Conservation (phyloP, 345 rosid species). For the Eucalyptus cladocalyx region DNA sequence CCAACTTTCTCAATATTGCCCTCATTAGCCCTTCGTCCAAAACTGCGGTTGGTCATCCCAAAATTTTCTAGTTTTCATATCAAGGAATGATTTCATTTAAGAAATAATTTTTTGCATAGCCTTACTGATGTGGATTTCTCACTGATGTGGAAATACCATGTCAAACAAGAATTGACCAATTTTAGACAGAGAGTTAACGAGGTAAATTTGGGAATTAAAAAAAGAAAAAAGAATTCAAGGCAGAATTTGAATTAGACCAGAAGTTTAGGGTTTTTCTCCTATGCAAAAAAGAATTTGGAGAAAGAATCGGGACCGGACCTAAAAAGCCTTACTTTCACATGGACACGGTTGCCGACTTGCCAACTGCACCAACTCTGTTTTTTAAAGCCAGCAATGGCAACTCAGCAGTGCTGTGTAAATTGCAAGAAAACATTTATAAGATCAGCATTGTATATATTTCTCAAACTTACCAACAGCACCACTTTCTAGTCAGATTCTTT, state of each 20-base stretch:
- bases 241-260: neutral
- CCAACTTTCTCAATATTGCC: neutral
- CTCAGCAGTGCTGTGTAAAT: no score
- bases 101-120: neutral
- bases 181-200: neutral
- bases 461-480: neutral
- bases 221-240: neutral
- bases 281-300: neutral
- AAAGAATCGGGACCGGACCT: neutral
- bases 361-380: neutral
- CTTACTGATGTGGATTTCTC: neutral
- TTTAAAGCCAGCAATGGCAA: neutral
- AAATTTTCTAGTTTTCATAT: neutral
- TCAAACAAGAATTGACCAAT: neutral
- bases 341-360: neutral
- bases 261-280: neutral
- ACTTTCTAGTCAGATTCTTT: neutral
- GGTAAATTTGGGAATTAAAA: neutral
- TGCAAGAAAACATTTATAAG: no score
- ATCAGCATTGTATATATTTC: no score
- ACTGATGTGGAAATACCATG: neutral
- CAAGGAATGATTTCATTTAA: neutral
- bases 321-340: neutral
- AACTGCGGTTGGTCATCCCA: neutral
- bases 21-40: neutral